Base-by-base conservation (phyloP, 768 basidiomycete genomes). In the Neoboletus subvelutipes region DNA sequence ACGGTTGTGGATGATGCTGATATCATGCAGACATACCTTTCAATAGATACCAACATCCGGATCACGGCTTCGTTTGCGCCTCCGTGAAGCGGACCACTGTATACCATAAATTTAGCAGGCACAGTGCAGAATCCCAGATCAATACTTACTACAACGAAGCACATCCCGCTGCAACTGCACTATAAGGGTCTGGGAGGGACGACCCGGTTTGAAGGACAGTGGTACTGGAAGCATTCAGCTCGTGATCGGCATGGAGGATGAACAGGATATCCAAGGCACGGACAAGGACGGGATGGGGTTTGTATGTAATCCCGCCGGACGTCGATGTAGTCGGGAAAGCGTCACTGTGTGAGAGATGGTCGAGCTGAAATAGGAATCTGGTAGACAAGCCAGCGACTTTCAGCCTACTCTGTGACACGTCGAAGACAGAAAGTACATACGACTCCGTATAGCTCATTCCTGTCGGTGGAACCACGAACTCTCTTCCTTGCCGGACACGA, bases 61-160 rank as follows among this genome's bases (percentile, higher is more conserved):
- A 96, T 93, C 58, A 96, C 94, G 6, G 94, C 92, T 71, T 96
- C 93, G 63, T 94, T 94, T 4, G 93, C 94, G 50, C 93, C 92
- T 61, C 92, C 90, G 20, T 71, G 70, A 26, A 71, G 68, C 81
- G 67, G 50, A 33, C 56, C 54, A 41, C 59, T 72, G 47, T n/a
- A 40, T 15, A 15, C 15, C 55, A 54, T 12, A 6, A 11, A 24
- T 52, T 31, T 13, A 53, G 47, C 22, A 29, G 36, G 29, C 17
- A 34, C 26, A 17, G 3, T 4, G 22, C 29, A 28, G 15, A 39
- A 29, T 10, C 22, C n/a, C 22, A 18, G 4, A 18, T 12, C 7
- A 3, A 26, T n/a, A 79, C 87, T 76, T 67, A 86, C 92, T 93
- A 96, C 59, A 96, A 70, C 6, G 90, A 93, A 17, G 94, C 93